Conservation (phyloP, 148 eudicot species). For the Amaranthus cruentus region DNA sequence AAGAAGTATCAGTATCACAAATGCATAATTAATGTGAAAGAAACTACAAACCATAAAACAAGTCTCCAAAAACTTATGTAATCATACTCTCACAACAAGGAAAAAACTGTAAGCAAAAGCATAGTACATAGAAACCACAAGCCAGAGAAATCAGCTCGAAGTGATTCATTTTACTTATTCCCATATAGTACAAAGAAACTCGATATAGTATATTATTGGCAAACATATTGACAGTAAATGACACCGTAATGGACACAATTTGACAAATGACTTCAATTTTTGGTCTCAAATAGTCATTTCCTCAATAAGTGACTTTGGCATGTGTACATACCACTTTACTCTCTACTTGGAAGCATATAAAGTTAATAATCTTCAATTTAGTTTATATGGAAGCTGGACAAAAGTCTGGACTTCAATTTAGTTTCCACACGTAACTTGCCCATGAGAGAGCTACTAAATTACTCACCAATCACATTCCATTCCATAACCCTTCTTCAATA, state of each 20-base stretch:
- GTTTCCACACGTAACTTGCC: neutral
- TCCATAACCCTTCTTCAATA: slow-evolving; percentile 85
- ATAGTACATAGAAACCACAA: neutral
- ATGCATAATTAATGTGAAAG: neutral
- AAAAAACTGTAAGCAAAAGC: neutral
- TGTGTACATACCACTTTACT: no score
- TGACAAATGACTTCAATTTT: no score
- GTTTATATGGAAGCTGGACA: neutral
- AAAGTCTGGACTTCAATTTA: neutral
- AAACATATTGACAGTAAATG: no score
- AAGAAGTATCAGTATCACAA: neutral
- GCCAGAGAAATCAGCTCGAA: neutral
- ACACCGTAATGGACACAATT: no score
- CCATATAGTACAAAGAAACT: no score
- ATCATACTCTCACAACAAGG: neutral
- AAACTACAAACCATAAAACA: neutral
- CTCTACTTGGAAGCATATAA: no score
- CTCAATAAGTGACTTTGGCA: no score
- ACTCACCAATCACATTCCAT: slow-evolving; percentile 98
- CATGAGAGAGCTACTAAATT: slow-evolving; percentile 3
- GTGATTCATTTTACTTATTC: no score
- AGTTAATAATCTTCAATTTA: no score
- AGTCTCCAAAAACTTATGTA: neutral
- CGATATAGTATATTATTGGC: no score
- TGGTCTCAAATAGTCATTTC: no score